Conservation (phyloP, 2,329 filamentous ascomycete species). For the Fusarium albidum region DNA sequence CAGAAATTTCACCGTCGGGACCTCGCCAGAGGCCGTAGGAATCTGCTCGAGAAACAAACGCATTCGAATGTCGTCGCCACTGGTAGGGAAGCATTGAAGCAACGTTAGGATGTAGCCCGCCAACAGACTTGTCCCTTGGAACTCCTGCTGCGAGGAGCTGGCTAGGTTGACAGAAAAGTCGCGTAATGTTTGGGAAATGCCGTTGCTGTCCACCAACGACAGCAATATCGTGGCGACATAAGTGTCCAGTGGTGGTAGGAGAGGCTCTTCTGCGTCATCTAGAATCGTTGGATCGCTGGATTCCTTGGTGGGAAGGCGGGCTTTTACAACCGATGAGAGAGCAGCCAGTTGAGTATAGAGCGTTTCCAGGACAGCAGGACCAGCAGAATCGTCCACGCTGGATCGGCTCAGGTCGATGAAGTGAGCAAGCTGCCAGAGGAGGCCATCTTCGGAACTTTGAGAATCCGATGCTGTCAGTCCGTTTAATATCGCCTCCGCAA, state of each 20-base stretch:
- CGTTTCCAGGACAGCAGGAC: conserved; percentile 56
- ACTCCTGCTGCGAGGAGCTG: conserved; percentile 42
- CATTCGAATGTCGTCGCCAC: conserved; percentile 91
- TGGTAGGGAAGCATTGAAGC: conserved; percentile 81
- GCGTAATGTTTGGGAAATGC: conserved; percentile 63
- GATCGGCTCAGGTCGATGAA: conserved; percentile 66
- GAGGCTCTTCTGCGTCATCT: conserved; percentile 27
- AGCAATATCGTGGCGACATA: conserved; percentile 73
- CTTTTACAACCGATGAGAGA: conserved; percentile 60
- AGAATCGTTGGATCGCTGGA: conserved; percentile 12
- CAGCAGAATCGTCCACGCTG: conserved; percentile 45
- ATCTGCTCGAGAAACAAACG: conserved; percentile 75
- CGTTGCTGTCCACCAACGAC: conserved; percentile 77
- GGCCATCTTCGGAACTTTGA: conserved; percentile 48
- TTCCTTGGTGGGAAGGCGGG: conserved; percentile 47
- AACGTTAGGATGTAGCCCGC: conserved; percentile 89
- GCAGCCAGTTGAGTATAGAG: conserved; percentile 63
- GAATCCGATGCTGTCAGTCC: conserved; percentile 41
- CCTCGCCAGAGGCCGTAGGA: conserved; percentile 60
- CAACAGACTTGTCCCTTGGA: conserved; percentile 67
- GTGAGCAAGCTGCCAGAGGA: conserved; percentile 73
- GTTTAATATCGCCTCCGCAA: conserved; percentile 54
- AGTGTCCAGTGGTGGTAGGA: conserved; percentile 48
- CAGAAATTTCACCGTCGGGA: conserved; percentile 71
- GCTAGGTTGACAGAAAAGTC: conserved; percentile 45